Conservation (phyloP, 2,329 filamentous ascomycete genomes). For the Penicillium sp. region DNA sequence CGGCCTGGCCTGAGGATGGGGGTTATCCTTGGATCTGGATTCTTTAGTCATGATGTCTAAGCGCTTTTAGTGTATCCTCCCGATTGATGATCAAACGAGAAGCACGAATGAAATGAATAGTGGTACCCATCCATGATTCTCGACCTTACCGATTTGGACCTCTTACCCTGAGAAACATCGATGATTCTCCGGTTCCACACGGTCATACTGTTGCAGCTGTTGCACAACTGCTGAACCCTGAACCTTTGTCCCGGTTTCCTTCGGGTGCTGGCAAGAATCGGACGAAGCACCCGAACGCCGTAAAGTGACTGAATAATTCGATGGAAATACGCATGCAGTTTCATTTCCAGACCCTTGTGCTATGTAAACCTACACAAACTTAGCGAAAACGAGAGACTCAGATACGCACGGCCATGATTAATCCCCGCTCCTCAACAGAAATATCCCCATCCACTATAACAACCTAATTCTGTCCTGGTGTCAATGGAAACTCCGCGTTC, state of each 20-base stretch:
- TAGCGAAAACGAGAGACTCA: not conserved
- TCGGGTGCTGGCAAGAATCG: not conserved
- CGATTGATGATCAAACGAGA: constrained; percentile 1
- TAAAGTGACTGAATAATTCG: not conserved
- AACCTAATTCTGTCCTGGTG: not conserved
- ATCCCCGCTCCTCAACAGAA: too few relatives aligned
- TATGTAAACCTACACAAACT: not conserved
- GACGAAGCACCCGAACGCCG: not conserved
- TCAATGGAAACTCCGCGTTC: not conserved
- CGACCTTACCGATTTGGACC: not conserved
- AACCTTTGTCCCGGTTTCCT: not conserved
- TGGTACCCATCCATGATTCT: not conserved
- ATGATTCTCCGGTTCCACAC: constrained; percentile 4
- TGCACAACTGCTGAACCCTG: not conserved
- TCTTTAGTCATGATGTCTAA: constrained; percentile 4
- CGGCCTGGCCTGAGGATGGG: not conserved
- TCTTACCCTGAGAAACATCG: constrained; percentile 1
- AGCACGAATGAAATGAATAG: constrained; percentile 1
- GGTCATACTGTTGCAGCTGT: not conserved
- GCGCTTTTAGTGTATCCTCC: not conserved
- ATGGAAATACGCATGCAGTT: not conserved
- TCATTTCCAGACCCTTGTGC: not conserved
- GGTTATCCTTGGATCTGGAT: not conserved
- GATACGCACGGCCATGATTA: not conserved
- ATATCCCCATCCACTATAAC: too few relatives aligned